Evolutionary conservation across 2,329 filamentous ascomycete species (phyloP).

Genomic region (Xylariaceae sp.): DNA sequence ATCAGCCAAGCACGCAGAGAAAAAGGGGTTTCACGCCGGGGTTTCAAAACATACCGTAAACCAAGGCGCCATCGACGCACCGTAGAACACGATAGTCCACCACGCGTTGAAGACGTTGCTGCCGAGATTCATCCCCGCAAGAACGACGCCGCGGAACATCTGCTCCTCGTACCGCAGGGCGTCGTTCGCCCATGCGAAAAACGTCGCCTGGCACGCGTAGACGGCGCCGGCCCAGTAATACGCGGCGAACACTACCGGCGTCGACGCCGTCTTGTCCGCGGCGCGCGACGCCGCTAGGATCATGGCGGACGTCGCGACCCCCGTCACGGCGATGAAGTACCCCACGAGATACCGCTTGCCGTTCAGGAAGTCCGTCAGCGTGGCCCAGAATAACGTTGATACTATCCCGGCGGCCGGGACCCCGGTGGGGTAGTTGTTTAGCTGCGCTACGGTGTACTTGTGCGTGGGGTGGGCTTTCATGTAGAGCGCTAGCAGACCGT

Average conservation of each 20-base stretch:
- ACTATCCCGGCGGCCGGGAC: slow-evolving; percentile 54
- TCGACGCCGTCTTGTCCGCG: slow-evolving; percentile 39
- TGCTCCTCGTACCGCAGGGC: slow-evolving; percentile 61
- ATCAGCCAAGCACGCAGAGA: neutral
- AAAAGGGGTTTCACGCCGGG: neutral
- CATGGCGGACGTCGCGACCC: slow-evolving; percentile 58
- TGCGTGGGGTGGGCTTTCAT: slow-evolving; percentile 45
- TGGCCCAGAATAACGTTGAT: slow-evolving; percentile 65
- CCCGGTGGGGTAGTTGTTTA: slow-evolving; percentile 55
- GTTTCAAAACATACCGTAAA: slow-evolving; percentile 49
- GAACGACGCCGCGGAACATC: slow-evolving; percentile 60
- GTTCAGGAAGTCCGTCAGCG: slow-evolving; percentile 60
- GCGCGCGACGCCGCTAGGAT: slow-evolving; percentile 51
- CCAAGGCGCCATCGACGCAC: slow-evolving; percentile 61
- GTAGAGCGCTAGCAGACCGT: slow-evolving; percentile 52
- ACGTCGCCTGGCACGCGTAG: slow-evolving; percentile 69
- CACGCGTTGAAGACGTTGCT: slow-evolving; percentile 67
- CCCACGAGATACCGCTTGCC: slow-evolving; percentile 63
- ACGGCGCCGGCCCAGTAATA: slow-evolving; percentile 68
- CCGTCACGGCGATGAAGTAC: slow-evolving; percentile 63
- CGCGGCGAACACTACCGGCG: slow-evolving; percentile 55
- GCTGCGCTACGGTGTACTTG: slow-evolving; percentile 44
- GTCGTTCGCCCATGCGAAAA: slow-evolving; percentile 74
- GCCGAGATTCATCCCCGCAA: slow-evolving; percentile 68
- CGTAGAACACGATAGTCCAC: slow-evolving; percentile 71